Conservation (phyloP, 2,329 filamentous ascomycete genomes). For the Colletotrichum ledebouriae region DNA sequence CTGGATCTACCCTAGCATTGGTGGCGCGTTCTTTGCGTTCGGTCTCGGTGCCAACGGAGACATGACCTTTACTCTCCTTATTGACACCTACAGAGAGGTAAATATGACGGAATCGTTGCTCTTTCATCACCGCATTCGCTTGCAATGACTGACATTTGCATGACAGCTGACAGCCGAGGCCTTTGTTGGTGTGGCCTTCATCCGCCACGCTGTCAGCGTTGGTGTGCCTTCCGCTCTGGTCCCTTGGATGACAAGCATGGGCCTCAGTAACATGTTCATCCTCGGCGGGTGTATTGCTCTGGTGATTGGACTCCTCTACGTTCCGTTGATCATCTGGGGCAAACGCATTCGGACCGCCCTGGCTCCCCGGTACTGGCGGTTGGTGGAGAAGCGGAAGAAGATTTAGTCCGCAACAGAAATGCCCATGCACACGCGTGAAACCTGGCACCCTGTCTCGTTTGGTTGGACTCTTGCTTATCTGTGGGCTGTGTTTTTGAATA, state of each 20-base stretch:
- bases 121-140: neutral
- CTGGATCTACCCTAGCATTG: slow-evolving; percentile 55
- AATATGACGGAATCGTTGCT: neutral
- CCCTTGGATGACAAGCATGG: slow-evolving; percentile 50
- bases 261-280: slow-evolving; percentile 50
- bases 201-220: slow-evolving; percentile 50
- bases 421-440: neutral
- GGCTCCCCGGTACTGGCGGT: slow-evolving; percentile 30
- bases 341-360: slow-evolving; percentile 47
- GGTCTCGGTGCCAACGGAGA: slow-evolving; percentile 53
- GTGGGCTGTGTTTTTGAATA: too few relatives aligned
- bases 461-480: neutral
- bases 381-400: slow-evolving; percentile 34
- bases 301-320: slow-evolving; percentile 44
- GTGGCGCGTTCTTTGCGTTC: slow-evolving; percentile 53
- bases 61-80: slow-evolving; percentile 51
- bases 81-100: slow-evolving; percentile 55
- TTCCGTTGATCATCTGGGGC: slow-evolving; percentile 51
- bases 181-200: slow-evolving; percentile 50
- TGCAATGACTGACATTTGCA: neutral
- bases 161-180: slow-evolving; percentile 47
- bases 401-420: neutral
- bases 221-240: slow-evolving; percentile 48
- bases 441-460: too few relatives aligned
- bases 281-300: slow-evolving; percentile 46